phyloP scores from a whole-genome alignment of 1,284 basidiomycete genomes.

The Porodaedalea pini region DNA sequence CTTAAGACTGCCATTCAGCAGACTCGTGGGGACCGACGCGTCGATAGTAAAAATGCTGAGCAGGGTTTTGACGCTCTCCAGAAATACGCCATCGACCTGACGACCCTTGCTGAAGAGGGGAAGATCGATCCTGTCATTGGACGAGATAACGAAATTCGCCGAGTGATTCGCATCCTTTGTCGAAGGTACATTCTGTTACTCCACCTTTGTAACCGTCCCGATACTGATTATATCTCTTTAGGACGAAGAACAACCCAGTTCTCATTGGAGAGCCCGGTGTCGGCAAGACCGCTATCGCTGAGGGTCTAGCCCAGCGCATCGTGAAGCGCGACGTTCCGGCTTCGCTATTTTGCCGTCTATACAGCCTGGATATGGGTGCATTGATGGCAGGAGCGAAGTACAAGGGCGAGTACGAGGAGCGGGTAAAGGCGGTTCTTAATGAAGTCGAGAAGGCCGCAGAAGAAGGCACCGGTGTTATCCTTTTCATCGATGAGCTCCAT shows the following conservation, averaged over 20 bases:
- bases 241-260: constrained; percentile 91
- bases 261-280: constrained; percentile 93
- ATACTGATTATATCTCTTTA: constrained; percentile 30
- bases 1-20: constrained; percentile 81
- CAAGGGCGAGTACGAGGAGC: constrained; percentile 97
- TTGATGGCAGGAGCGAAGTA: constrained; percentile 96
- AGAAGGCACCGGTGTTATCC: constrained; percentile 80
- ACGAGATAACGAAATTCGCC: constrained; percentile 84
- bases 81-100: constrained; percentile 85
- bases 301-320: constrained; percentile 95
- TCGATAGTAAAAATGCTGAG: constrained; percentile 80
- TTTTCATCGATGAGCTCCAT: constrained; percentile 95
- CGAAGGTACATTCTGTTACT: too few species aligned
- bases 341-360: constrained; percentile 80
- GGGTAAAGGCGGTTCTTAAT: constrained; percentile 87
- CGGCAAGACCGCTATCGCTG: constrained; percentile 91
- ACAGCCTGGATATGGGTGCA: constrained; percentile 89
- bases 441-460: constrained; percentile 92
- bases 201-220: too few species aligned
- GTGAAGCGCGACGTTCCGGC: constrained; percentile 94
- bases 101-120: constrained; percentile 82
- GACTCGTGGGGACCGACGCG: constrained; percentile 74
- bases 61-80: constrained; percentile 84
- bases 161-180: constrained; percentile 75
- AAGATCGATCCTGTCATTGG: constrained; percentile 94